Conservation (phyloP, 257 asterid species). For the Capsicum baccatum region DNA sequence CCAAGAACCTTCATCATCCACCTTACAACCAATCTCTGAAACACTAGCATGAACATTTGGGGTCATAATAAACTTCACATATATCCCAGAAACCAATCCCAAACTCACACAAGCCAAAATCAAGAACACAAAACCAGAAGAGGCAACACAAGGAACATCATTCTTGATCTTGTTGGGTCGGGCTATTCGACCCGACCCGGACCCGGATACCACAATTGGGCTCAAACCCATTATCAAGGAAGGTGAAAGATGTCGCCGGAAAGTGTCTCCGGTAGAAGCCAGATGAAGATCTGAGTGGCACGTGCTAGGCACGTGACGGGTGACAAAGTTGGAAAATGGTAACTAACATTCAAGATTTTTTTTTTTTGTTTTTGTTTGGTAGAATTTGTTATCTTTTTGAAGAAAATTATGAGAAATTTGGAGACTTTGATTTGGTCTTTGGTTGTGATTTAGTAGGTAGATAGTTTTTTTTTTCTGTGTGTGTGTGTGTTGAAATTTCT, state of each 20-base stretch:
- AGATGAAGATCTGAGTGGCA: not conserved
- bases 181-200: not conserved
- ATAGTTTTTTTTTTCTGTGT: not conserved
- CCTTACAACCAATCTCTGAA: slow-evolving; percentile 60
- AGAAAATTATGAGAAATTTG: not conserved
- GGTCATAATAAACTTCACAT: slow-evolving; percentile 61
- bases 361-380: not conserved
- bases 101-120: slow-evolving; percentile 58
- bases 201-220: slow-evolving; percentile 24
- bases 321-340: not conserved
- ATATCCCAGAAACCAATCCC: slow-evolving; percentile 66
- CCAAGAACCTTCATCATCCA: slow-evolving; percentile 96
- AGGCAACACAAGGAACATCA: not conserved
- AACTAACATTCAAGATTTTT: not conserved
- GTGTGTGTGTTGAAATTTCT: not conserved
- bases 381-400: not conserved
- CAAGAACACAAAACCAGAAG: slow-evolving; percentile 60
- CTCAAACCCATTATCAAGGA: slow-evolving; percentile 2
- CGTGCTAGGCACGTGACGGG: slow-evolving; percentile 27
- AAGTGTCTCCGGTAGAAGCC: not conserved
- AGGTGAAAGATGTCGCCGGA: not conserved
- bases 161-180: not conserved
- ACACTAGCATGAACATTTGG: slow-evolving; percentile 63
- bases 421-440: not conserved
- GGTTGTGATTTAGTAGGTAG: not conserved